Conservation (phyloP, 768 basidiomycete genomes). For the Amanita rimosa region DNA sequence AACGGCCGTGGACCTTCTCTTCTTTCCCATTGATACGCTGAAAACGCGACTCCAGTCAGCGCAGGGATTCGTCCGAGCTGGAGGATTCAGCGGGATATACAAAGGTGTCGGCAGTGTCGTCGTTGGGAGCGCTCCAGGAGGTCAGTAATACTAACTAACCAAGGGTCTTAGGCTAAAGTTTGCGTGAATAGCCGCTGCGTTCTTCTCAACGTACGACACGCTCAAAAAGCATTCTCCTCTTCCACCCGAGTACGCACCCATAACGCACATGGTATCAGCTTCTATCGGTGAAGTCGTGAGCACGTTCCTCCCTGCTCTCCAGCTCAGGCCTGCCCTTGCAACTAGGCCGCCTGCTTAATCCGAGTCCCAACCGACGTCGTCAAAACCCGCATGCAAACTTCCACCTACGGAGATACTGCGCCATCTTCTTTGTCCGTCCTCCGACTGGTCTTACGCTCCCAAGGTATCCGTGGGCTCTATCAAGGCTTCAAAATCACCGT, state of each 20-base stretch:
- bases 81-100: conserved; percentile 87
- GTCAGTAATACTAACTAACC: conserved; percentile 28
- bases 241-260: conserved; percentile 46
- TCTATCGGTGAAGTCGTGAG: conserved; percentile 50
- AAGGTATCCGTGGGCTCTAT: conserved; percentile 76
- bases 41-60: conserved; percentile 91
- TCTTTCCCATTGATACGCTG: conserved; percentile 94
- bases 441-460: conserved; percentile 39
- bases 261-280: conserved; percentile 47
- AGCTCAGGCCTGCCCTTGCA: neutral
- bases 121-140: conserved; percentile 92
- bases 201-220: conserved; percentile 91
- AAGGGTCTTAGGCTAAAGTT: neutral
- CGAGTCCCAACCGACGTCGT: conserved; percentile 95
- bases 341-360: conserved; percentile 81
- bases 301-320: conserved; percentile 12
- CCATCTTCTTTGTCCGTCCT: conserved; percentile 53
- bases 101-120: conserved; percentile 90
- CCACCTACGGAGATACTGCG: conserved; percentile 48
- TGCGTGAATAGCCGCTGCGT: conserved; percentile 70
- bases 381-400: conserved; percentile 87
- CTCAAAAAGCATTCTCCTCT: conserved; percentile 69
- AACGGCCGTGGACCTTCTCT: conserved; percentile 85
- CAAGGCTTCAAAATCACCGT: conserved; percentile 81
- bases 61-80: conserved; percentile 76